phyloP scores from a whole-genome alignment of 164 flowering plant genomes.

The Brasenia schreberi region DNA sequence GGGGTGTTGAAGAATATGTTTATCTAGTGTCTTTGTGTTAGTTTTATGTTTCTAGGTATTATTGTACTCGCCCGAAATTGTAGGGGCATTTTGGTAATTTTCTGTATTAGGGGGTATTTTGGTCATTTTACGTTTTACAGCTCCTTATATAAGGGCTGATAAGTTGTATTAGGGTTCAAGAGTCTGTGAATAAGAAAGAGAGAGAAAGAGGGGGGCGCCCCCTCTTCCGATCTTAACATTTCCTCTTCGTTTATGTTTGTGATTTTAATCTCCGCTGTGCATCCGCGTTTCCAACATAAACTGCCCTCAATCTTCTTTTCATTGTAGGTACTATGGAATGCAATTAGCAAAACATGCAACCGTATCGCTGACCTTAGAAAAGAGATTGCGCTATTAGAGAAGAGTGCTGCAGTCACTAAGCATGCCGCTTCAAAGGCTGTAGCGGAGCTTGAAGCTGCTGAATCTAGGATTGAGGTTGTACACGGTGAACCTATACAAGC shows the following conservation, averaged over 20 bases:
- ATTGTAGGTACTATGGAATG: conserved; percentile 74
- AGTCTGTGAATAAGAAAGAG: too few relatives aligned
- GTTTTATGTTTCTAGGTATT: conserved; percentile 11
- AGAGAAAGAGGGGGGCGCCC: too few relatives aligned
- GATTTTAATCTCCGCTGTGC: too few relatives aligned
- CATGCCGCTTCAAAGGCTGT: conserved; percentile 48
- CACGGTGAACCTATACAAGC: conserved; percentile 92
- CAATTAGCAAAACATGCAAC: conserved; percentile 76
- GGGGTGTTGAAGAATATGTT: too few relatives aligned
- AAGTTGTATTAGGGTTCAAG: too few relatives aligned
- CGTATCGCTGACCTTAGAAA: conserved; percentile 80
- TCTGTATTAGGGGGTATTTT: too few relatives aligned
- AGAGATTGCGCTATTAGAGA: conserved; percentile 59
- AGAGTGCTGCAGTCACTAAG: conserved; percentile 41
- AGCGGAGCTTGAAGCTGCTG: conserved; percentile 63
- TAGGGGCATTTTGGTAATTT: too few relatives aligned
- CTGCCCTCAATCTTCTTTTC: background rate
- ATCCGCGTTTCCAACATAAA: too few relatives aligned
- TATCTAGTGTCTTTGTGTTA: background rate
- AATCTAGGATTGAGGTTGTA: conserved; percentile 67
- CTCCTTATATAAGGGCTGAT: too few relatives aligned
- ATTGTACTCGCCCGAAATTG: conserved; percentile 75
- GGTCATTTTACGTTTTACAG: too few relatives aligned
- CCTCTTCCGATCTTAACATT: too few relatives aligned
- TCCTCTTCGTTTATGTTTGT: too few relatives aligned